Percentiles rank a stretch among this genome's conserved stretches.
Evolutionary conservation across 2,329 filamentous ascomycete species (phyloP).

Genomic region (Colletotrichum sp.): DNA sequence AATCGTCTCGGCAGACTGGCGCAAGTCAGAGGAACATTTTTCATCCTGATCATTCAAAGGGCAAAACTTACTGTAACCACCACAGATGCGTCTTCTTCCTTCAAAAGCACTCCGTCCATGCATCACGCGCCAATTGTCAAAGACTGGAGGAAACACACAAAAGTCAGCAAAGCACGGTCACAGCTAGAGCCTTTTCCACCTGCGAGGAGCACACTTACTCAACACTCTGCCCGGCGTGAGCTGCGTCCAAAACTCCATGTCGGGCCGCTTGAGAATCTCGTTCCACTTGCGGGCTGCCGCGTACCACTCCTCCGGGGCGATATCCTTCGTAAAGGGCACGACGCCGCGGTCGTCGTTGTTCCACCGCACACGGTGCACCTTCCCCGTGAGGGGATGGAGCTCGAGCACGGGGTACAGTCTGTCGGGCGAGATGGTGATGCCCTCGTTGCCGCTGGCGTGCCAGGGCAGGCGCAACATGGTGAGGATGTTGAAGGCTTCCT

Average conservation of each 20-base stretch:
- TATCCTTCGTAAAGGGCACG: slow-evolving; percentile 57
- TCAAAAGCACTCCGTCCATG: slow-evolving; percentile 86
- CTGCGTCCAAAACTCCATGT: slow-evolving; percentile 80
- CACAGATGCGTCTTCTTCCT: slow-evolving; percentile 86
- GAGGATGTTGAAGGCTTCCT: slow-evolving; percentile 63
- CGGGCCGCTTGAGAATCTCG: slow-evolving; percentile 66
- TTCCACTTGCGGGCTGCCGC: slow-evolving; percentile 78
- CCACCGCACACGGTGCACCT: slow-evolving; percentile 75
- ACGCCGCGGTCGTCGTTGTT: slow-evolving; percentile 89
- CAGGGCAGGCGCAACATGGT: slow-evolving; percentile 65
- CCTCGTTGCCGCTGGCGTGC: slow-evolving; percentile 90
- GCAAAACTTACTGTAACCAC: slow-evolving; percentile 79
- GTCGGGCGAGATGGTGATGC: slow-evolving; percentile 79
- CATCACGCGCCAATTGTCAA: slow-evolving; percentile 95
- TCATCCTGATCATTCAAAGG: background rate
- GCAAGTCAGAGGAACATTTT: background rate
- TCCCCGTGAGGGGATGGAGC: slow-evolving; percentile 44
- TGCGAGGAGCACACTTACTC: slow-evolving; percentile 56
- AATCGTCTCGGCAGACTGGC: slow-evolving; percentile 81
- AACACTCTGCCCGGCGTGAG: slow-evolving; percentile 79
- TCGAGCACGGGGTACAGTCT: slow-evolving; percentile 75
- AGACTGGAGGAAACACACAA: slow-evolving; percentile 59
- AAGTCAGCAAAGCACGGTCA: slow-evolving; percentile 21
- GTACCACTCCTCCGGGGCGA: slow-evolving; percentile 73
- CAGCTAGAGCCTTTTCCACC: background rate